Conservation (phyloP, 2,329 filamentous ascomycete genomes). For the Aureobasidium melanogenum region DNA sequence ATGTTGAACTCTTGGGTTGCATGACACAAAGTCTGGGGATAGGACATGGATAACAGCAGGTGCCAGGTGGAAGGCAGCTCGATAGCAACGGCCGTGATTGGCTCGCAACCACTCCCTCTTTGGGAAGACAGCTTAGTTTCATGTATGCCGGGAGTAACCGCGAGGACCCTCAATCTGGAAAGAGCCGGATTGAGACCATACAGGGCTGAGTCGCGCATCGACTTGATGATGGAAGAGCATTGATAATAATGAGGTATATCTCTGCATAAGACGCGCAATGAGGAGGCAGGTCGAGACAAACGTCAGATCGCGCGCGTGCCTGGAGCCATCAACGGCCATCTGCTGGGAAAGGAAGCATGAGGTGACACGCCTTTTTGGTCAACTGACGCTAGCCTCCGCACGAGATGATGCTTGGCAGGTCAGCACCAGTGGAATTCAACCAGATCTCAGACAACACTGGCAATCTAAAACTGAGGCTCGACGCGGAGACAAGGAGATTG, state of each 20-base stretch:
- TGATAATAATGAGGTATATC: background rate
- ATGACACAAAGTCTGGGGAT: background rate
- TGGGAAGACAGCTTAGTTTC: background rate
- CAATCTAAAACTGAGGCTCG: background rate
- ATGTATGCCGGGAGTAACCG: conserved; percentile 3
- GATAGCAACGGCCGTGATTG: conserved; percentile 4
- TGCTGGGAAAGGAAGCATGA: background rate
- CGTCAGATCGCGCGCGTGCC: background rate
- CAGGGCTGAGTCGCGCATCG: background rate
- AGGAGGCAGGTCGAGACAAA: background rate
- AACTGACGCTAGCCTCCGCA: conserved; percentile 11
- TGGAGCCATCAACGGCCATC: background rate
- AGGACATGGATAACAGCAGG: background rate
- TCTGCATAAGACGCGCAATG: background rate
- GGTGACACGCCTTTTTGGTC: conserved; percentile 1
- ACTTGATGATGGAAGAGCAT: background rate
- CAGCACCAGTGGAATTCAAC: background rate
- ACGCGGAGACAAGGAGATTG: background rate
- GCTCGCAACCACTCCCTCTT: conserved; percentile 3
- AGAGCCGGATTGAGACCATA: background rate
- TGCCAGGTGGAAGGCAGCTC: conserved; percentile 6
- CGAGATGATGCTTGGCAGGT: conserved; percentile 1
- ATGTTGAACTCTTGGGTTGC: background rate
- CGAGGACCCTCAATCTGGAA: background rate
- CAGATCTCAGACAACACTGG: conserved; percentile 1